Percentiles rank a stretch among this genome's conserved stretches.
phyloP scores from a whole-genome alignment of 108 stramenopile species.

The Cyclotella kingstonii region DNA sequence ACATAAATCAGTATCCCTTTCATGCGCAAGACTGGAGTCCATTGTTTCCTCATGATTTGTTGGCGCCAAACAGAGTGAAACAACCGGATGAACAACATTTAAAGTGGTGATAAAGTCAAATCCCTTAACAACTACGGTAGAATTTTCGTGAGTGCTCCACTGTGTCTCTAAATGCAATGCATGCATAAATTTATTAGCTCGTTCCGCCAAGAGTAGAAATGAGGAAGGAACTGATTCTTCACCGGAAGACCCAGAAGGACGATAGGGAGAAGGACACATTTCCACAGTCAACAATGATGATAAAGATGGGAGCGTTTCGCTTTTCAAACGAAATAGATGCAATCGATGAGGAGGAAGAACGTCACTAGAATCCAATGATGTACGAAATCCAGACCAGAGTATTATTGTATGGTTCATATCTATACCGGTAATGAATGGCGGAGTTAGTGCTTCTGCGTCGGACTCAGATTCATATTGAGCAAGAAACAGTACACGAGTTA shows the following conservation, averaged over 20 bases:
- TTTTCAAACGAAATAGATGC: constrained; percentile 47
- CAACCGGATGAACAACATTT: constrained; percentile 58
- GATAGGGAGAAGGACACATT: constrained; percentile 47
- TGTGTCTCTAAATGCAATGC: constrained; percentile 56
- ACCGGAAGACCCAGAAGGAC: constrained; percentile 37
- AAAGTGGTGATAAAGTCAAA: constrained; percentile 78
- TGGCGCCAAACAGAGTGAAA: constrained; percentile 50
- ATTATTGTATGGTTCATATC: constrained; percentile 56
- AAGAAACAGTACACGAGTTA: constrained; percentile 44
- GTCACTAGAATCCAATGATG: background rate
- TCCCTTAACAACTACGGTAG: constrained; percentile 44
- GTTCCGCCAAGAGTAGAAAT: constrained; percentile 66
- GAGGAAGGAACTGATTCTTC: constrained; percentile 50
- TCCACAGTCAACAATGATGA: constrained; percentile 50
- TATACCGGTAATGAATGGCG: constrained; percentile 67
- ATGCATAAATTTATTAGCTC: constrained; percentile 44
- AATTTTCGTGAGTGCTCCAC: constrained; percentile 35
- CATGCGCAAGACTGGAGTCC: constrained; percentile 6
- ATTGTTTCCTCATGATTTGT: background rate
- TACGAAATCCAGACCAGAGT: constrained; percentile 67
- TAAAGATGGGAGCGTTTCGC: constrained; percentile 11
- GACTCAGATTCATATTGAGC: constrained; percentile 55
- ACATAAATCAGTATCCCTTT: constrained; percentile 55
- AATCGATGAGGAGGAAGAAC: constrained; percentile 39
- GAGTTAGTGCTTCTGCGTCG: constrained; percentile 36